Base-by-base conservation (phyloP, 345 rosid species). In the Noccaea caerulescens region DNA sequence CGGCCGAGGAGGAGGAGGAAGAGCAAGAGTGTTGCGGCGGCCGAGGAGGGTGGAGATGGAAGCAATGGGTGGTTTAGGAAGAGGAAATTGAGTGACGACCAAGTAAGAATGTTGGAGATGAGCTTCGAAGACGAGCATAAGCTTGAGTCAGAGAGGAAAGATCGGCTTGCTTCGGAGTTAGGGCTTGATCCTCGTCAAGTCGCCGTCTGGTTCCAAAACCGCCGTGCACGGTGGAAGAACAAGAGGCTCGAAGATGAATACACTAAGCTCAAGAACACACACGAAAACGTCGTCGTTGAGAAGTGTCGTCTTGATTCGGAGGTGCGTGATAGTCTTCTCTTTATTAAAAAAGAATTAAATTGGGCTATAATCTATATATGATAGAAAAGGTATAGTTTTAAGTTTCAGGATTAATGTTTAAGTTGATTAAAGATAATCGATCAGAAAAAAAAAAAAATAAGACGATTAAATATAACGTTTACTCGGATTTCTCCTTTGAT, bases 141-240 rank as follows among this genome's bases (percentile, higher is more conserved):
- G 73, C 78, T 94, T 18, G 98, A 91, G 63, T 82, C 97, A 0
- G 93, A 87, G 56, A 84, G 93, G 43, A 94, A 94, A 62, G 86
- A 87, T 51, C 79, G 82, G 75, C 76, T 94, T 6, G 97, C 99
- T 9, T 56, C 69, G 1, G 93, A 89, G 80, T 83, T 91, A 4
- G 97, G 95, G 1, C 89, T 94, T 36, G 90, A 89, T 33, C 91
- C 99, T 14, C 91, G 99, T 30, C 99, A 94, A 60, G 98, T 94
- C 0, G 99, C 98, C 1, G 90, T 94, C 7, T 94, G 99, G 99
- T 94, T 89, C 66, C 99, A 94, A 60, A 94, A 94, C 85, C 81
- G 97, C n/a, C 80, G 98, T 50, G 93, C 97, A 13, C 83, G 99
- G 10, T 89, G 85, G 86, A 94, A 89, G 87, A 84, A 81, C 82